Evolutionary conservation across 129 eudicot genomes (phyloP), one percentile per base, ranked within the genome.

Genomic region (Tagetes patula): DNA sequence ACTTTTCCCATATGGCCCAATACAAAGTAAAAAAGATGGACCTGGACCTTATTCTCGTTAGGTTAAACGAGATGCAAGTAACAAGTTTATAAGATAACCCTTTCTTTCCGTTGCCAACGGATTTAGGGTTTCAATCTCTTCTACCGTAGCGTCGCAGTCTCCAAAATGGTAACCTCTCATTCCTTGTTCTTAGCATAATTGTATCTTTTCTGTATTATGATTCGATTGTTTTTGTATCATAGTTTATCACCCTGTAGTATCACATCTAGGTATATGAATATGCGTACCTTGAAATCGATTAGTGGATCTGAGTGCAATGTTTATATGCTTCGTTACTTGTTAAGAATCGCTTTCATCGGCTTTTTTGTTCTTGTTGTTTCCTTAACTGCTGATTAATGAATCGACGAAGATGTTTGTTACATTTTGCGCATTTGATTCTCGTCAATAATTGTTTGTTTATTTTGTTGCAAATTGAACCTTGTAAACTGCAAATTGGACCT

Each of bases 131-230:
- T 36, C 67, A 61, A 3, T 20, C 6, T 12, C 30, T 4, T 61
- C 31, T 34, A 27, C 67, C 67, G 67, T 61, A 20, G 42, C 11
- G 27, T 34, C 63, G 3, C 63, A 6, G 20, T 36, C 67, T 4
- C 66, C 67, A 61, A 36, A 61, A 61, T 61, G 67, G 67, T 61
- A 36, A 61, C 8, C 45, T 36, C 31, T 36, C 67, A 5, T 61
- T 13, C 42, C 3, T 61, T 5, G 11, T 36, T 61, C 67, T 10
- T 60, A 14, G 41, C 2, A 32, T 14, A 4, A 59, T 33, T 58
- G 1, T 27, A 31, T 58, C 59, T 52, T 14, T 8, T 2, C n/a
- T 8, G n/a, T 31, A 10, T 1, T 27, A 30, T 8, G 34, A 58
- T 58, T 20, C 2, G 39, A 58, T 56, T 31, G 38, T 56, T 30